Conservation (phyloP, 441 rosid species). For the Gossypium aridum region DNA sequence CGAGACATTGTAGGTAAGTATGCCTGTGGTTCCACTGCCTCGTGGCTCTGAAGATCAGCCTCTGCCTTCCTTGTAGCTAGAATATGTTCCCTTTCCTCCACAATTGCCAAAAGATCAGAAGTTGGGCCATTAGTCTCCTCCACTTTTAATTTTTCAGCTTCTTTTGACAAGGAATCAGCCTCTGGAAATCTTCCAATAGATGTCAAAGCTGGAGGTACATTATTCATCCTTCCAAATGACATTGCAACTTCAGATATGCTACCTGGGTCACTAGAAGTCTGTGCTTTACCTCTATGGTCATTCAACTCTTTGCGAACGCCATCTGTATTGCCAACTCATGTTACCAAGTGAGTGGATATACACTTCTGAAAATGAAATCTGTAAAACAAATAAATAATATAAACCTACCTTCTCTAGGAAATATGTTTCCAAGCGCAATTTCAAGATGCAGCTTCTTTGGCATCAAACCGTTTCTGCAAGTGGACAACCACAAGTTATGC, state of each 20-base stretch:
- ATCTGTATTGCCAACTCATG: slow-evolving; percentile 45
- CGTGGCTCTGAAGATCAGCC: slow-evolving; percentile 42
- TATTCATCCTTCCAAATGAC: slow-evolving; percentile 48
- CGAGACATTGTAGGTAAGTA: slow-evolving; percentile 20
- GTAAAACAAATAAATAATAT: background rate
- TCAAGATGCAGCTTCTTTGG: slow-evolving; percentile 92
- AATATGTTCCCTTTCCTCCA: slow-evolving; percentile 49
- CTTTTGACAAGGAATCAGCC: slow-evolving; percentile 38
- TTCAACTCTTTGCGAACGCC: slow-evolving; percentile 46
- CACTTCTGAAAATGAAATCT: slow-evolving; percentile 8
- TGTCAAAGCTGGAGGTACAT: slow-evolving; percentile 30
- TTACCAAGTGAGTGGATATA: slow-evolving; percentile 18
- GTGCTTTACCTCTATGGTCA: slow-evolving; percentile 52
- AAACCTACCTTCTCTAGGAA: slow-evolving; percentile 66
- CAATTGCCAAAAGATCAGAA: slow-evolving; percentile 25
- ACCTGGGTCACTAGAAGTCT: slow-evolving; percentile 41
- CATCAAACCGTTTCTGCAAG: slow-evolving; percentile 59
- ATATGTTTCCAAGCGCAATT: slow-evolving; percentile 68
- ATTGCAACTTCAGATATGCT: slow-evolving; percentile 37
- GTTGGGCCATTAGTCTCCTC: slow-evolving; percentile 38
- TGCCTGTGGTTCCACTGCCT: slow-evolving; percentile 36
- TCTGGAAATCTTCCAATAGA: slow-evolving; percentile 50
- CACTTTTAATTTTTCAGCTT: slow-evolving; percentile 40
- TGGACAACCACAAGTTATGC: slow-evolving; percentile 15
- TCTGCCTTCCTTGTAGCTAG: slow-evolving; percentile 39